Percentiles rank a stretch among this genome's conserved stretches.
phyloP scores from a whole-genome alignment of 2,329 filamentous ascomycete genomes.

The Plectosphaerella plurivora region DNA sequence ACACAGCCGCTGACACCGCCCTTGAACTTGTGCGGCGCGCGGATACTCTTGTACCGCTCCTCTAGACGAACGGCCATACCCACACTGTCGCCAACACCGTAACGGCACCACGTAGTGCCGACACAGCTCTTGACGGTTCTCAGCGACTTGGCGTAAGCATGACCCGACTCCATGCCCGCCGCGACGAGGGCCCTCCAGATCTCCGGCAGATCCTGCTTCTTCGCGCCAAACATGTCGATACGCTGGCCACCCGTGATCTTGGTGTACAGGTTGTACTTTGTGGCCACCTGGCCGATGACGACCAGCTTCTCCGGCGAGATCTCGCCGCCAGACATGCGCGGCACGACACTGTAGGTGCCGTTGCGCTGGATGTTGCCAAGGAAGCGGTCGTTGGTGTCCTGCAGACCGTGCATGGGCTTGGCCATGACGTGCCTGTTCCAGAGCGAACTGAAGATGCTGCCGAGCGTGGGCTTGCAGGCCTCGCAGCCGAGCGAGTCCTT shows the following conservation, averaged over 20 bases:
- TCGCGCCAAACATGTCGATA: constrained; percentile 89
- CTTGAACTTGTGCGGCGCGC: constrained; percentile 88
- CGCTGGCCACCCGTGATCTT: constrained; percentile 91
- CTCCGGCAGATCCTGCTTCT: constrained; percentile 75
- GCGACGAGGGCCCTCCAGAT: constrained; percentile 81
- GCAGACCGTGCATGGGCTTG: constrained; percentile 64
- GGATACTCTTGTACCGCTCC: constrained; percentile 87
- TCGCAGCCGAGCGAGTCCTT: constrained; percentile 75
- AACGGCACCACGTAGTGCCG: constrained; percentile 87
- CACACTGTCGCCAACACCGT: constrained; percentile 83
- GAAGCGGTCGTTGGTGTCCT: constrained; percentile 88
- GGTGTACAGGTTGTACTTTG: constrained; percentile 79
- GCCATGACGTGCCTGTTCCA: constrained; percentile 84
- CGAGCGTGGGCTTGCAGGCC: constrained; percentile 78
- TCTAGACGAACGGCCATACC: constrained; percentile 85
- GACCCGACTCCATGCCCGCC: constrained; percentile 84
- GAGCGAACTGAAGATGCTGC: constrained; percentile 73
- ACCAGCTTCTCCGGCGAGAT: constrained; percentile 85
- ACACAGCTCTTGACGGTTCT: constrained; percentile 91
- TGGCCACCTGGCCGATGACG: constrained; percentile 76
- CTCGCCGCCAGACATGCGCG: constrained; percentile 77
- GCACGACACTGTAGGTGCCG: constrained; percentile 85
- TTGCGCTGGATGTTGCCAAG: constrained; percentile 88
- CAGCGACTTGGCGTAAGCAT: constrained; percentile 86
- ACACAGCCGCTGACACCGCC: constrained; percentile 87